Evolutionary conservation across 2,329 filamentous ascomycete genomes (phyloP).

Genomic region (Aurifilum marmelostoma): DNA sequence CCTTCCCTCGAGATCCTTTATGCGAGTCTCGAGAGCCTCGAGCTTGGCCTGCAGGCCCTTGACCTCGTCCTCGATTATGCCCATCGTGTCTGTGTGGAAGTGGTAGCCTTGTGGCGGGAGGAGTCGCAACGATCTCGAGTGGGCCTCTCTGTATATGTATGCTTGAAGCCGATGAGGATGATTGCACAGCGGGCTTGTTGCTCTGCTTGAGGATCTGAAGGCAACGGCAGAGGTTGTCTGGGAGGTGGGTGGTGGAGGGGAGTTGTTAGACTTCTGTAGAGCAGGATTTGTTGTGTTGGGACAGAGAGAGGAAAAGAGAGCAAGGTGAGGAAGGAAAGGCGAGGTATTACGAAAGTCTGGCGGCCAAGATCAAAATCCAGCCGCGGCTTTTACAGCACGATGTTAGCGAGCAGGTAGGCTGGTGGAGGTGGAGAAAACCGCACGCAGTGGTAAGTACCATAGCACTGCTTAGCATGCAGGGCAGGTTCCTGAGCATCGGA

Average conservation of each 20-base stretch:
- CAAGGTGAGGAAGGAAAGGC: neutral
- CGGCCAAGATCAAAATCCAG: slow-evolving; percentile 15
- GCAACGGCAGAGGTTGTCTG: neutral
- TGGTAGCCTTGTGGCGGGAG: neutral
- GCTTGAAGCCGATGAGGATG: neutral
- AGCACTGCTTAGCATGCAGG: neutral
- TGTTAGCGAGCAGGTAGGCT: neutral
- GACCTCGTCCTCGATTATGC: slow-evolving; percentile 83
- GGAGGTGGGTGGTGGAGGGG: slow-evolving; percentile 16
- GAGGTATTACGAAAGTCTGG: neutral
- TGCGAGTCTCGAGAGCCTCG: slow-evolving; percentile 79
- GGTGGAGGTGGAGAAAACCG: slow-evolving; percentile 2
- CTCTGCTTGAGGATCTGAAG: neutral
- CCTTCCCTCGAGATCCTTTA: slow-evolving; percentile 81
- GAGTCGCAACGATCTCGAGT: slow-evolving; percentile 15
- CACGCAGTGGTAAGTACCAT: neutral
- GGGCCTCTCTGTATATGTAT: neutral
- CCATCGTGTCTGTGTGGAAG: slow-evolving; percentile 64
- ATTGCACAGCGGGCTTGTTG: slow-evolving; percentile 3
- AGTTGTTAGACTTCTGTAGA: slow-evolving; percentile 6
- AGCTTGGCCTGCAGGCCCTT: slow-evolving; percentile 85
- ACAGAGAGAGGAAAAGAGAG: neutral
- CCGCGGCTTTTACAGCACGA: slow-evolving; percentile 15
- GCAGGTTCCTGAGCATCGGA: slow-evolving; percentile 4
- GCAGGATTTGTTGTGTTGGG: slow-evolving; percentile 1